Evolutionary conservation across 768 basidiomycete genomes (phyloP).

Genomic region (Glaciozyma martinii): DNA sequence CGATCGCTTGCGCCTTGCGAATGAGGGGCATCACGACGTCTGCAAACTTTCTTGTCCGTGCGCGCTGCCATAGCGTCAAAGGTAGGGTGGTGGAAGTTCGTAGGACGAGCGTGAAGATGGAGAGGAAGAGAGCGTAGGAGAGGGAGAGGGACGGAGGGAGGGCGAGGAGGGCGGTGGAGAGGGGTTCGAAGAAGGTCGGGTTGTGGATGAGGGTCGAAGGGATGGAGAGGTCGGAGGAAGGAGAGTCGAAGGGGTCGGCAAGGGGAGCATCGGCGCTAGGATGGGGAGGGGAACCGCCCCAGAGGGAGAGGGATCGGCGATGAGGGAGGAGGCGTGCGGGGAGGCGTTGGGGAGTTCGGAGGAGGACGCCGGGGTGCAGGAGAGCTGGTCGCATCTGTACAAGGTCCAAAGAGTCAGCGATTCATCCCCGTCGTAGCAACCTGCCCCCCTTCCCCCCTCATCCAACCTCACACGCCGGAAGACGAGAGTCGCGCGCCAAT

Average conservation of each 20-base stretch:
- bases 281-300: not conserved
- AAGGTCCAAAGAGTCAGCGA: too few species aligned
- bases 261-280: not conserved
- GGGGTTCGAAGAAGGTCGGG: slow-evolving; percentile 29
- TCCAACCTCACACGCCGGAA: too few species aligned
- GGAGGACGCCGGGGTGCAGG: not conserved
- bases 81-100: slow-evolving; percentile 39
- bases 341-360: not conserved
- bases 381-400: too few species aligned
- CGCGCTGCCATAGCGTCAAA: slow-evolving; percentile 39
- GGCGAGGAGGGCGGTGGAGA: slow-evolving; percentile 26
- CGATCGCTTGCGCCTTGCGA: slow-evolving; percentile 30
- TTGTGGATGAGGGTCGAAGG: slow-evolving; percentile 6
- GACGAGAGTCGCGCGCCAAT: too few species aligned
- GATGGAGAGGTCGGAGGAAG: slow-evolving; percentile 4
- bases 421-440: too few species aligned
- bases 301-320: slow-evolving; percentile 2
- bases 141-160: slow-evolving; percentile 32
- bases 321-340: not conserved
- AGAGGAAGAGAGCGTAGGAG: slow-evolving; percentile 37
- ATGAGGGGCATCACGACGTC: slow-evolving; percentile 38
- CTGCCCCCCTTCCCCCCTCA: too few species aligned
- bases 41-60: slow-evolving; percentile 30
- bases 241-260: not conserved
- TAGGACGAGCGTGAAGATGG: slow-evolving; percentile 37